Evolutionary conservation across 148 eudicot species (phyloP).

Genomic region (Vaccinium vitisidaea): DNA sequence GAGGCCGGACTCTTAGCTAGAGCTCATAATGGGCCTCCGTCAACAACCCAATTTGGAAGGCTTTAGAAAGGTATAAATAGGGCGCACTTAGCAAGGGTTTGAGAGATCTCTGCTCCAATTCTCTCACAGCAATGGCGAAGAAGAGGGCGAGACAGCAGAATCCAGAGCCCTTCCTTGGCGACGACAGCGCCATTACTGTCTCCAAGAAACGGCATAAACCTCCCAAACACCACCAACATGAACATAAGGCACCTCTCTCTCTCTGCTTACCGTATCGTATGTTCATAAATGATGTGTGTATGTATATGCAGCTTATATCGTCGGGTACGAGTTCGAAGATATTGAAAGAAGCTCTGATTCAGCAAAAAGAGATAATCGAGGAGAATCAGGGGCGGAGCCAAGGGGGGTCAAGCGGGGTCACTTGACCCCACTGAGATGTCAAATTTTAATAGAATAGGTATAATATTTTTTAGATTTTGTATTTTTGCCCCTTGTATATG

Average conservation of each 20-base stretch:
- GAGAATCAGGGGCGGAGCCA: too few relatives aligned
- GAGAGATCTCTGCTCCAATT: background rate
- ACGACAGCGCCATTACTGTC: slow-evolving; percentile 25
- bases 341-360: slow-evolving; percentile 65
- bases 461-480: too few relatives aligned
- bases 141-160: slow-evolving; percentile 52
- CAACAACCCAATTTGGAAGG: background rate
- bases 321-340: slow-evolving; percentile 66
- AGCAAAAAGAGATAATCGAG: slow-evolving; percentile 77
- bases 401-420: too few relatives aligned
- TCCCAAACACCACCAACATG: slow-evolving; percentile 61
- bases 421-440: too few relatives aligned
- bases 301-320: slow-evolving; percentile 52
- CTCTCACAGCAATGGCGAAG: slow-evolving; percentile 41
- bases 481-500: too few relatives aligned
- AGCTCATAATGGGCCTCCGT: background rate
- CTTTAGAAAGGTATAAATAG: background rate
- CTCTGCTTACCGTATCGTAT: background rate
- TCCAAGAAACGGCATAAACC: slow-evolving; percentile 46
- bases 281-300: background rate
- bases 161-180: slow-evolving; percentile 53
- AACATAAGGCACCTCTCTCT: slow-evolving; percentile 32
- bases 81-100: background rate
- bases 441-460: too few relatives aligned
- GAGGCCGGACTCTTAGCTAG: background rate